Percentiles rank a stretch among this genome's conserved stretches.
Evolutionary conservation across 1,139 yeast genomes (phyloP).

Genomic region (Blastobotrys arbuscula): DNA sequence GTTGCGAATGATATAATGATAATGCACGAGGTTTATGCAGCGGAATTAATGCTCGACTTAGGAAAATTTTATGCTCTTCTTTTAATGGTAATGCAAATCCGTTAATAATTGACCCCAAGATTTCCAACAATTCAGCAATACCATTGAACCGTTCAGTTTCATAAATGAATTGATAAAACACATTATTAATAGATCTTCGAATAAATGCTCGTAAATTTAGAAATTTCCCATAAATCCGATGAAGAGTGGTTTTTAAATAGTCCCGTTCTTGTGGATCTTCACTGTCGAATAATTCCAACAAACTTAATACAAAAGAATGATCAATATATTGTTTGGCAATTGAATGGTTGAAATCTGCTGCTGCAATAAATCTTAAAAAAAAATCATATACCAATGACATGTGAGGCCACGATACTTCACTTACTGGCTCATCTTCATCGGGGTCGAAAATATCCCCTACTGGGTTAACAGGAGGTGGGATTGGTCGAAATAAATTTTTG

Average conservation of each 20-base stretch:
- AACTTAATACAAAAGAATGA: slow-evolving; percentile 74
- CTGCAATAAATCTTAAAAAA: slow-evolving; percentile 85
- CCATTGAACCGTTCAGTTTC: slow-evolving; percentile 97
- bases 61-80: slow-evolving; percentile 91
- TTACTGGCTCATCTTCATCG: slow-evolving; percentile 97
- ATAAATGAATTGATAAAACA: slow-evolving; percentile 85
- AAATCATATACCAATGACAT: slow-evolving; percentile 96
- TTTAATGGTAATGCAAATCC: slow-evolving; percentile 97
- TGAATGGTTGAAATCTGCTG: slow-evolving; percentile 91
- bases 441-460: slow-evolving; percentile 95
- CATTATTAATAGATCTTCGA: slow-evolving; percentile 85
- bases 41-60: slow-evolving; percentile 85
- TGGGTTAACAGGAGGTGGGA: slow-evolving; percentile 97
- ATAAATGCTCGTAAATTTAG: slow-evolving; percentile 85
- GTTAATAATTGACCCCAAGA: slow-evolving; percentile 90
- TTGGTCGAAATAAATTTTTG: slow-evolving; percentile 84
- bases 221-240: slow-evolving; percentile 93
- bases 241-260: slow-evolving; percentile 88
- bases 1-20: slow-evolving; percentile 89
- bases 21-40: slow-evolving; percentile 87
- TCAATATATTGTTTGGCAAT: slow-evolving; percentile 91
- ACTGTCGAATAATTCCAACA: slow-evolving; percentile 86
- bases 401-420: slow-evolving; percentile 98
- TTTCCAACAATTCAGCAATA: slow-evolving; percentile 88
- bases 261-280: slow-evolving; percentile 97